Evolutionary conservation across 1,284 basidiomycete genomes (phyloP).

Genomic region (Cerioporus squamosus): DNA sequence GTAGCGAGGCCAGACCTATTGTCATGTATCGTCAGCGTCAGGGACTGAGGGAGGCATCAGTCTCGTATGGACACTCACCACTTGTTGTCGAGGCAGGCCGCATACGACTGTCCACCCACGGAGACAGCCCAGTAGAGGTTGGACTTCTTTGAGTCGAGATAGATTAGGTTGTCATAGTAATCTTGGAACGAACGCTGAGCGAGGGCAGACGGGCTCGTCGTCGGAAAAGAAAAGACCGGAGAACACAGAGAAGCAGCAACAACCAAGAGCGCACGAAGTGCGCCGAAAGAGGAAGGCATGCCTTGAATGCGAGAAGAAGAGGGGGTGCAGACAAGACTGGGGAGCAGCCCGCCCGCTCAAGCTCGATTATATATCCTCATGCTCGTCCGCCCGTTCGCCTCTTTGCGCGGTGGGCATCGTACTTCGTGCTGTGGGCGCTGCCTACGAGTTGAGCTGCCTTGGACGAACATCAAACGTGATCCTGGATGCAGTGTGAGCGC

Average conservation of each 20-base stretch:
- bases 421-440: slow-evolving; percentile 8
- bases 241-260: slow-evolving; percentile 13
- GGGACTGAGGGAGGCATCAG: not conserved
- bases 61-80: slow-evolving; percentile 8
- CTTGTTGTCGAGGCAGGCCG: slow-evolving; percentile 16
- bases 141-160: slow-evolving; percentile 18
- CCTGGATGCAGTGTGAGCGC: slow-evolving; percentile 12
- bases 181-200: slow-evolving; percentile 14
- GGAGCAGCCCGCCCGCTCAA: not conserved
- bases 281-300: slow-evolving; percentile 21
- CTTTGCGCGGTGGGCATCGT: not conserved
- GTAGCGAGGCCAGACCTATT: slow-evolving; percentile 15
- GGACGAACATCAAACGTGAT: slow-evolving; percentile 5
- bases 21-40: not conserved
- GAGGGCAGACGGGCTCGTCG: slow-evolving; percentile 1
- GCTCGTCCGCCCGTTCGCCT: not conserved
- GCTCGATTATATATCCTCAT: slow-evolving; percentile 12
- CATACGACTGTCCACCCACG: slow-evolving; percentile 14
- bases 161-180: slow-evolving; percentile 20
- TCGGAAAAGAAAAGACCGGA: slow-evolving; percentile 17
- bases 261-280: slow-evolving; percentile 21
- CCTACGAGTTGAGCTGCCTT: not conserved
- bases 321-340: slow-evolving; percentile 23
- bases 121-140: slow-evolving; percentile 18
- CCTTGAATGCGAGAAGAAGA: slow-evolving; percentile 13